Evolutionary conservation across 2,329 filamentous ascomycete genomes (phyloP).

Genomic region (Trichoderma pleuroti): DNA sequence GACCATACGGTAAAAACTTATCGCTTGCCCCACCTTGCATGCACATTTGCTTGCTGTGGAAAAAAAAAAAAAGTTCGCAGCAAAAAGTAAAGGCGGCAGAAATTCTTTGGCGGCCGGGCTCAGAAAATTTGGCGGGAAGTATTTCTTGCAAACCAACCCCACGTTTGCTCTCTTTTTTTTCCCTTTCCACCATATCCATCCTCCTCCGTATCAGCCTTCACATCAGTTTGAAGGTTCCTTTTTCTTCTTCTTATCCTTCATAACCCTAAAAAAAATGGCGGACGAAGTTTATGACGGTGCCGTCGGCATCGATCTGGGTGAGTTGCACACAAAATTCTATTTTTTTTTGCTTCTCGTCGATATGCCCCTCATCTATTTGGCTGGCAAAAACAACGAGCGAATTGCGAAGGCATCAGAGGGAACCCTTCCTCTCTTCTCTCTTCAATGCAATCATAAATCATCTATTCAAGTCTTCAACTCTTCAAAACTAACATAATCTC

Average conservation of each 20-base stretch:
- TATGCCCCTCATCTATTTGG: slow-evolving; percentile 3
- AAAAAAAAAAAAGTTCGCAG: slow-evolving; percentile 33
- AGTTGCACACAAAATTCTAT: slow-evolving; percentile 33
- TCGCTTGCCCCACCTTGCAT: slow-evolving; percentile 18
- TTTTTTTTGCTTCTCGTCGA: slow-evolving; percentile 5
- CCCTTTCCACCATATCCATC: slow-evolving; percentile 22
- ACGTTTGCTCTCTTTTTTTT: slow-evolving; percentile 29
- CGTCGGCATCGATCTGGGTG: slow-evolving; percentile 99
- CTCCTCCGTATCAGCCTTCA: slow-evolving; percentile 26
- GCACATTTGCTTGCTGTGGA: slow-evolving; percentile 14
- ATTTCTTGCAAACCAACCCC: slow-evolving; percentile 38
- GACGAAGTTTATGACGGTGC: slow-evolving; percentile 99
- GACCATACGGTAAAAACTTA: slow-evolving; percentile 1
- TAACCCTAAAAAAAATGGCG: slow-evolving; percentile 62
- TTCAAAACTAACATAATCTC: slow-evolving; percentile 8
- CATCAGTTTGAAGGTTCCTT: slow-evolving; percentile 22
- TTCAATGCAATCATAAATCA: neutral
- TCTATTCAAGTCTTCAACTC: neutral
- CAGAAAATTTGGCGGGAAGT: slow-evolving; percentile 28
- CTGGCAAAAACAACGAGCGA: neutral
- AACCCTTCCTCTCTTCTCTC: neutral
- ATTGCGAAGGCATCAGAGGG: neutral
- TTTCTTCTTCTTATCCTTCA: neutral
- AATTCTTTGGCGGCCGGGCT: slow-evolving; percentile 20
- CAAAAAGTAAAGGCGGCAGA: slow-evolving; percentile 26